Percentiles rank a stretch among this genome's conserved stretches.
These are phyloP conservation scores for Tremella yokohamensis DNA, from an alignment of 768 basidiomycete species.

Conservation along the genomic window DNA sequence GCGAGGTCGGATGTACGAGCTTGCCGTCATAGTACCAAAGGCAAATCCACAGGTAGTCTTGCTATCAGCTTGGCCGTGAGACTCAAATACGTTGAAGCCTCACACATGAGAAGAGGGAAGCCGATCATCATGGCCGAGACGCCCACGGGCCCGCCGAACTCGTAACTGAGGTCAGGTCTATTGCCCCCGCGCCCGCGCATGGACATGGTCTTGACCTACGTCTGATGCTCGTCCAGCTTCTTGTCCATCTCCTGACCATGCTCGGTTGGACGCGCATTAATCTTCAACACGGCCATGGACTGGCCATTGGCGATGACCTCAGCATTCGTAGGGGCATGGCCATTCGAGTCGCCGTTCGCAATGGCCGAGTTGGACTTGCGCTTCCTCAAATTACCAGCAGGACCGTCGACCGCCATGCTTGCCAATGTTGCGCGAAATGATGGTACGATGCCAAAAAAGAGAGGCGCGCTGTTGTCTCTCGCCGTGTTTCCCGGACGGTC, in stretches of 20 bases:
- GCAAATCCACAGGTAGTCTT: conserved; percentile 92
- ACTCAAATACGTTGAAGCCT: conserved; percentile 14
- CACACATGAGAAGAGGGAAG: conserved; percentile 88
- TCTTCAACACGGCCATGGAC: conserved; percentile 27
- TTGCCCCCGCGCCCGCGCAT: too few relatives aligned
- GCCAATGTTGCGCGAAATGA: neutral
- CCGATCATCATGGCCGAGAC: conserved; percentile 88
- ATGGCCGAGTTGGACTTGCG: conserved; percentile 15
- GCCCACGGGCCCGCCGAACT: conserved; percentile 93
- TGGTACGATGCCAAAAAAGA: conserved; percentile 3
- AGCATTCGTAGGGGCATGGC: conserved; percentile 5
- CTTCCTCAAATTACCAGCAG: conserved; percentile 23
- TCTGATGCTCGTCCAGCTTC: conserved; percentile 66
- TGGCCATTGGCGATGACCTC: conserved; percentile 28
- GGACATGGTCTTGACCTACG: conserved; percentile 51
- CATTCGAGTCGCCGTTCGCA: conserved; percentile 2
- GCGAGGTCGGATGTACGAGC: conserved; percentile 65
- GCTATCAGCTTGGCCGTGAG: neutral
- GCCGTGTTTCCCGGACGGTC: neutral
- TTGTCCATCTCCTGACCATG: conserved; percentile 72
- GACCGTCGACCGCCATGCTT: conserved; percentile 11
- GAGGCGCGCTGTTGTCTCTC: neutral
- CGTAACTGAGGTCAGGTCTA: conserved; percentile 61
- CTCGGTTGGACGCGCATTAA: conserved; percentile 55
- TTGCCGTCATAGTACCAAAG: conserved; percentile 92